phyloP scores from a whole-genome alignment of 495 filamentous ascomycete genomes.

The Penicillium cataractarum region DNA sequence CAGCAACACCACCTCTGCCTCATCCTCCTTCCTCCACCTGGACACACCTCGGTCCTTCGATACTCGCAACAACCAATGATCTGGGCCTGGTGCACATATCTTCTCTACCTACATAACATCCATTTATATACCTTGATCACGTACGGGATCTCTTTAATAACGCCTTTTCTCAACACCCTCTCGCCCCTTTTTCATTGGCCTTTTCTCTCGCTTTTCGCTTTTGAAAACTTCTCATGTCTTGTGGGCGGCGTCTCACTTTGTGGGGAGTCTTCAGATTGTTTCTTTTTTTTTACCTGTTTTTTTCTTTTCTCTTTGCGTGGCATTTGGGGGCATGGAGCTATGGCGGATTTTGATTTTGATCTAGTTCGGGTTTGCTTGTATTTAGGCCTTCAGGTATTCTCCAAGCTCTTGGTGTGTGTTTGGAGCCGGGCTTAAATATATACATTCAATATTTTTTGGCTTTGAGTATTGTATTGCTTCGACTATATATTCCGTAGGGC shows the following conservation, averaged over 20 bases:
- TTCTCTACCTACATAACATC: neutral
- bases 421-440: slow-evolving; percentile 12
- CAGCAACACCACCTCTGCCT: slow-evolving; percentile 32
- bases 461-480: neutral
- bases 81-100: slow-evolving; percentile 3
- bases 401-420: slow-evolving; percentile 7
- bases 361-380: slow-evolving; percentile 11
- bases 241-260: slow-evolving; percentile 27
- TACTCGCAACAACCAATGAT: slow-evolving; percentile 15
- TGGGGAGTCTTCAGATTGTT: slow-evolving; percentile 20
- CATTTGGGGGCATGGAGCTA: slow-evolving; percentile 31
- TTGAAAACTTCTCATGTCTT: slow-evolving; percentile 8
- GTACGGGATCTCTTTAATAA: slow-evolving; percentile 4
- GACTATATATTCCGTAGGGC: too few relatives aligned
- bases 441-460: slow-evolving; percentile 15
- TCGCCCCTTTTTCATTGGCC: neutral
- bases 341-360: slow-evolving; percentile 23
- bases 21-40: slow-evolving; percentile 38
- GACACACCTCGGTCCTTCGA: slow-evolving; percentile 29
- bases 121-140: neutral
- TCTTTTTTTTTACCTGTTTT: neutral
- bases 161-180: slow-evolving; percentile 19
- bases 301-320: slow-evolving; percentile 13
- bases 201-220: slow-evolving; percentile 8
- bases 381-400: neutral